Evolutionary conservation across 2,329 filamentous ascomycete genomes (phyloP).

Genomic region (Colletotrichum sp.): DNA sequence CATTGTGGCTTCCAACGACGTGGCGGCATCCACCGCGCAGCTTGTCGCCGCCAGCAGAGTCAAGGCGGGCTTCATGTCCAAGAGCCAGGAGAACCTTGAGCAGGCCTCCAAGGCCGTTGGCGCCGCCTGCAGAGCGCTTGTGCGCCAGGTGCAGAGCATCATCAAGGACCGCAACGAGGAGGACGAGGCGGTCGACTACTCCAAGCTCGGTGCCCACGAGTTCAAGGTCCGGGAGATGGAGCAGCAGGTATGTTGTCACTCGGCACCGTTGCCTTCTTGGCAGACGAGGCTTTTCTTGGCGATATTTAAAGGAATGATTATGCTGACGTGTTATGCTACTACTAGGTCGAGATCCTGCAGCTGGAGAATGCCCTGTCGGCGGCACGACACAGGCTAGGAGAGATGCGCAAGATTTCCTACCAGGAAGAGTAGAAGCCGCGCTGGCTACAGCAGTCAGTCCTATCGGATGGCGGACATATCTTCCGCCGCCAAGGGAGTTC

Average conservation of each 20-base stretch:
- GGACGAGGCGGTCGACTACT: conserved; percentile 84
- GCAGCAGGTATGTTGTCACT: conserved; percentile 76
- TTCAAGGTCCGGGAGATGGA: conserved; percentile 99
- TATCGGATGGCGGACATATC: not conserved
- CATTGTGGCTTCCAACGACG: conserved; percentile 96
- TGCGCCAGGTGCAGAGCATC: conserved; percentile 92
- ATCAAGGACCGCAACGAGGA: conserved; percentile 86
- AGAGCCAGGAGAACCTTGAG: conserved; percentile 92
- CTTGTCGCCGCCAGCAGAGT: conserved; percentile 94
- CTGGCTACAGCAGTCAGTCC: not conserved
- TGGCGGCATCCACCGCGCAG: conserved; percentile 94
- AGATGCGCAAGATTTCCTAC: conserved; percentile 98
- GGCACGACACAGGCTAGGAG: conserved; percentile 83
- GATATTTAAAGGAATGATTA: not conserved
- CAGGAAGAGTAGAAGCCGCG: conserved; percentile 68
- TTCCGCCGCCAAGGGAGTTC: not conserved
- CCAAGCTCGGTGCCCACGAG: conserved; percentile 87
- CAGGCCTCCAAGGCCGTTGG: conserved; percentile 92
- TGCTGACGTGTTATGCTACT: not conserved
- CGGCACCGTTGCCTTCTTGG: not conserved
- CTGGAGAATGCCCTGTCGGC: conserved; percentile 85
- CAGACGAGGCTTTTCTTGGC: not conserved
- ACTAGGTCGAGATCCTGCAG: conserved; percentile 95
- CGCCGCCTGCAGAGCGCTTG: conserved; percentile 82
- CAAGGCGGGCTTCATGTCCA: conserved; percentile 98